Evolutionary conservation across 1,284 basidiomycete species (phyloP), one percentile per base, ranked within the genome.

Genomic region (Pholiota adiposa): DNA sequence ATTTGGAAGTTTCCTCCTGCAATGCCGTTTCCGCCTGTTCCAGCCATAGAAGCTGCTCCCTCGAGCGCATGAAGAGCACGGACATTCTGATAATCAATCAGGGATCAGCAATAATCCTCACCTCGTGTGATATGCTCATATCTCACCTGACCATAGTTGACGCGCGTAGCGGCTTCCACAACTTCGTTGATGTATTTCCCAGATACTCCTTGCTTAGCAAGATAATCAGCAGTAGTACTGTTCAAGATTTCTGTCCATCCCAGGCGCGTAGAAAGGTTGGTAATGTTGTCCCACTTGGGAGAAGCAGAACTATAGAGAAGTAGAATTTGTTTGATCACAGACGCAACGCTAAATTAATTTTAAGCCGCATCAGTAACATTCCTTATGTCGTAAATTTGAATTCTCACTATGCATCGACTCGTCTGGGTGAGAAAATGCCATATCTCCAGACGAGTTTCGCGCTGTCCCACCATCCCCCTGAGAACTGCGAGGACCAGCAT

Each of bases 91-190:
- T 51, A 60, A n/a, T n/a, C 18, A 40, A 7, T 56, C 44, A 53
- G 36, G 18, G 5, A 27, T 43, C 31, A 19, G 53, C 34, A 18
- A 21, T 12, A 19, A 31, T 31, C 29, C 29, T 11, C 11, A 11
- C 29, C 11, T 4, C 5, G 4, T 31, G 5, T 31, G 29, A 31
- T 31, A n/a, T 18, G 27, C 48, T 21, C 33, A 36, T 46, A n/a
- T 64, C 81, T 58, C 65, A 90, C 92, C 78, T 92, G 90, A 23
- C 87, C 93, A 69, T 96, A 96, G 73, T 98, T 98, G 48, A 96
- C 93, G 18, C 95, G 82, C 7, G 93, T 94, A 3, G 89, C 87
- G 2, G 88, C 90, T 62, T 94, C 93, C 51, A 96, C 82, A 54
- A 97, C 75, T 75, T 99, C 97, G 43, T 82, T 79, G 5, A 86